These are phyloP conservation scores for Beta macrorhiza DNA, from an alignment of 179 eudicot genomes.

Conservation along the genomic window DNA sequence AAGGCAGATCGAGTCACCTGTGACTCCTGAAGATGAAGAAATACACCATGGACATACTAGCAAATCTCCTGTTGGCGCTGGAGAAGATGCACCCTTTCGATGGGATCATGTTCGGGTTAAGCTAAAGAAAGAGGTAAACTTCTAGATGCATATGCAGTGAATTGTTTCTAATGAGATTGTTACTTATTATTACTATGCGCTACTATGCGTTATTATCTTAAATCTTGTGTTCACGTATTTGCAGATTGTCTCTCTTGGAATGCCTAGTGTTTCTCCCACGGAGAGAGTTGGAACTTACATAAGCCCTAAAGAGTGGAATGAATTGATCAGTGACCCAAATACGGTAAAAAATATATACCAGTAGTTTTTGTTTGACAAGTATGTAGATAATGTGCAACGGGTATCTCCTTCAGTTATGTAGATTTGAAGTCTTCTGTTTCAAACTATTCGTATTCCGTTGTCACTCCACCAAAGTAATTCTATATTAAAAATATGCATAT, in stretches of 20 bases:
- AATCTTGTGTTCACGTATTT: slow-evolving; percentile 9
- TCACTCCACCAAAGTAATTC: no score
- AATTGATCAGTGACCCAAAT: slow-evolving; percentile 76
- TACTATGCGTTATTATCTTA: not conserved
- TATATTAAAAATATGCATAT: not conserved
- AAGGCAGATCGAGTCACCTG: slow-evolving; percentile 81
- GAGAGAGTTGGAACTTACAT: slow-evolving; percentile 92
- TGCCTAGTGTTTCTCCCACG: slow-evolving; percentile 82
- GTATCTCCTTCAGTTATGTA: not conserved
- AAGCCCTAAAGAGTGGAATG: slow-evolving; percentile 81
- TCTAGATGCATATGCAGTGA: not conserved
- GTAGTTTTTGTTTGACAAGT: not conserved
- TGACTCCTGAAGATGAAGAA: slow-evolving; percentile 97
- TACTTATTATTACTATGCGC: not conserved
- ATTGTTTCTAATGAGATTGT: not conserved
- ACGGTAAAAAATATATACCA: slow-evolving; percentile 50
- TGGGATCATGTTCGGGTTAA: slow-evolving; percentile 99
- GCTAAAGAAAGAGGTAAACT: slow-evolving; percentile 82
- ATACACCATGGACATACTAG: slow-evolving; percentile 93
- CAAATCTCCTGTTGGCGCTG: slow-evolving; percentile 96
- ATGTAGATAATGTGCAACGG: not conserved
- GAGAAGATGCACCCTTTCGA: slow-evolving; percentile 95
- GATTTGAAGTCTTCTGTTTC: not conserved
- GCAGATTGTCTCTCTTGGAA: slow-evolving; percentile 96
- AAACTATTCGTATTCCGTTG: no score